Conservation (phyloP, 495 filamentous ascomycete species). For the Peziza echinospora region DNA sequence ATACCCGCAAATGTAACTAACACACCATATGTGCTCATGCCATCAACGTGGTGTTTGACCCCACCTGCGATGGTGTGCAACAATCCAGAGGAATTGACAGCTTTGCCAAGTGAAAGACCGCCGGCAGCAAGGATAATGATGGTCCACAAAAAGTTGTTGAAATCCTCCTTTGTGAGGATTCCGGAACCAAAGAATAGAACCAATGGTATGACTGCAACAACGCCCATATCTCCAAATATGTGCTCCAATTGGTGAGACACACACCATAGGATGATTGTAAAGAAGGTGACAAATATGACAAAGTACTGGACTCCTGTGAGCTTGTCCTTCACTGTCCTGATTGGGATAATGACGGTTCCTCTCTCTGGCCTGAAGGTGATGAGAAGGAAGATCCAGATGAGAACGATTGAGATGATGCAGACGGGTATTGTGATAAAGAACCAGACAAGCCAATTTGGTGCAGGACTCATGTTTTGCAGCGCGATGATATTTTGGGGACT, state of each 20-base stretch:
- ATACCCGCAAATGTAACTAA: slow-evolving; percentile 66
- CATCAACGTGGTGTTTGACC: slow-evolving; percentile 53
- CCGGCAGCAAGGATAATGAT: slow-evolving; percentile 97
- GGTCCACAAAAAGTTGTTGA: slow-evolving; percentile 99
- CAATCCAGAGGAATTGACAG: slow-evolving; percentile 82
- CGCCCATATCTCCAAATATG: slow-evolving; percentile 91
- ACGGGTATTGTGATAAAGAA: slow-evolving; percentile 91
- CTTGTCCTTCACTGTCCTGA: slow-evolving; percentile 64
- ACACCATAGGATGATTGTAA: slow-evolving; percentile 84
- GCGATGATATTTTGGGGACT: slow-evolving; percentile 96
- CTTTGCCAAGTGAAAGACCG: slow-evolving; percentile 78
- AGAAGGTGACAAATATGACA: slow-evolving; percentile 61
- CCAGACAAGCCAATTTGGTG: slow-evolving; percentile 82
- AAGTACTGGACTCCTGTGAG: slow-evolving; percentile 89
- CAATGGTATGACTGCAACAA: slow-evolving; percentile 89
- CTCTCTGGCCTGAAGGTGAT: slow-evolving; percentile 62
- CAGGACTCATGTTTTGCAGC: slow-evolving; percentile 76
- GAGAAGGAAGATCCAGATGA: slow-evolving; percentile 78
- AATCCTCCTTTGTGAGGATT: slow-evolving; percentile 96
- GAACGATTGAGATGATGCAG: slow-evolving; percentile 66
- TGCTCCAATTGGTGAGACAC: slow-evolving; percentile 67
- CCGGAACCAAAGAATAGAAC: slow-evolving; percentile 92
- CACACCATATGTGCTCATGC: slow-evolving; percentile 67
- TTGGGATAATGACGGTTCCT: slow-evolving; percentile 78
- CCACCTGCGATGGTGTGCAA: slow-evolving; percentile 60